Evolutionary conservation across 2,329 filamentous ascomycete genomes (phyloP).

Genomic region (Cercospora sp.): DNA sequence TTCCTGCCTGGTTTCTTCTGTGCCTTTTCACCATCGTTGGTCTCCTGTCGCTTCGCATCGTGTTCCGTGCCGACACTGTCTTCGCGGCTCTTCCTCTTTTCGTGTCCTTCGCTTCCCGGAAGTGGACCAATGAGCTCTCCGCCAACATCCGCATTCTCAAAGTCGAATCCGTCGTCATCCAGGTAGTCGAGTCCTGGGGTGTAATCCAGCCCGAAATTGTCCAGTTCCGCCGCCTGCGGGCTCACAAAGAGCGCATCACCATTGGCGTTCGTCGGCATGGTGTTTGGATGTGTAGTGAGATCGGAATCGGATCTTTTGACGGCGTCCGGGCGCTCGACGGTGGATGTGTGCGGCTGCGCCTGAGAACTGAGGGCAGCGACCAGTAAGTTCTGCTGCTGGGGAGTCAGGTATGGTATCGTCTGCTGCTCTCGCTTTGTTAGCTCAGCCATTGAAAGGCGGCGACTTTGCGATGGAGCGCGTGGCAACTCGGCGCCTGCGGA

Average conservation of each 20-base stretch:
- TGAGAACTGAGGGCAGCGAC: slow-evolving; percentile 50
- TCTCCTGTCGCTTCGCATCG: slow-evolving; percentile 75
- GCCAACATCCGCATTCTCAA: slow-evolving; percentile 61
- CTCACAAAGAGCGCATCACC: slow-evolving; percentile 32
- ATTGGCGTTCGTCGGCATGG: slow-evolving; percentile 29
- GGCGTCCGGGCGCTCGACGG: not conserved
- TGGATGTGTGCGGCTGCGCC: slow-evolving; percentile 29
- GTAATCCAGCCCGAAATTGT: slow-evolving; percentile 35
- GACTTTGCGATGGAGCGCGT: not conserved
- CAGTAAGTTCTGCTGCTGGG: slow-evolving; percentile 48
- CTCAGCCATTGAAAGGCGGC: slow-evolving; percentile 20
- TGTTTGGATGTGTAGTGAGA: slow-evolving; percentile 14
- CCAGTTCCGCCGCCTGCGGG: slow-evolving; percentile 32
- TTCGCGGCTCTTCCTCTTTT: slow-evolving; percentile 71
- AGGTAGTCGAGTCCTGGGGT: slow-evolving; percentile 84
- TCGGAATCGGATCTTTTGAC: slow-evolving; percentile 18
- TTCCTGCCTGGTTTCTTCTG: slow-evolving; percentile 97
- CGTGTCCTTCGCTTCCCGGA: slow-evolving; percentile 62
- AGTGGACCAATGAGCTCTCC: slow-evolving; percentile 73
- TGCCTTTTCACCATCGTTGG: slow-evolving; percentile 77
- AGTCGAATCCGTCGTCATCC: slow-evolving; percentile 72
- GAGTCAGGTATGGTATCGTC: slow-evolving; percentile 46
- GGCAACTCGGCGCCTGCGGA: not conserved
- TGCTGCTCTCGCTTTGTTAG: slow-evolving; percentile 25
- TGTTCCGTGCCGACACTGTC: slow-evolving; percentile 62